A percentile compares a stretch with the other conserved stretches of the same genome.
Evolutionary conservation across 352 stramenopile species (phyloP).

Genomic region (Saprolegnia parasitica): DNA sequence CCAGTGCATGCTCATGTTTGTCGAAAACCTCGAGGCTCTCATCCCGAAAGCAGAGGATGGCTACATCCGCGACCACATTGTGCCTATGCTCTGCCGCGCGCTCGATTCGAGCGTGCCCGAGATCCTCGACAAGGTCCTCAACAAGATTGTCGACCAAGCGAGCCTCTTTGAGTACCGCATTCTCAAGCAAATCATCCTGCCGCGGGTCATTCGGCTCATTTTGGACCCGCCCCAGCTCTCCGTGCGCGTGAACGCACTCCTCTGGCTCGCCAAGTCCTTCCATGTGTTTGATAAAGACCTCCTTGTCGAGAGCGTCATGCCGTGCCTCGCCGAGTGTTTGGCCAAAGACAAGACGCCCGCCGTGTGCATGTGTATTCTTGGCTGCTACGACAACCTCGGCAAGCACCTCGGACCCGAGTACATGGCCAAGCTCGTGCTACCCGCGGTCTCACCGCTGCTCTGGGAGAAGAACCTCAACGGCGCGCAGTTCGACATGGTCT

Average conservation of each 20-base stretch:
- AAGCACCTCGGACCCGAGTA: slow-evolving; percentile 83
- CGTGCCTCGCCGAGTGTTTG: slow-evolving; percentile 65
- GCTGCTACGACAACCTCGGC: slow-evolving; percentile 84
- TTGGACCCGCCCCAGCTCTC: slow-evolving; percentile 72
- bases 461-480: slow-evolving; percentile 79
- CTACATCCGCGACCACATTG: slow-evolving; percentile 87
- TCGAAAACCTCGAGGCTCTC: slow-evolving; percentile 74
- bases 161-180: slow-evolving; percentile 87
- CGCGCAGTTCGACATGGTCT: slow-evolving; percentile 80
- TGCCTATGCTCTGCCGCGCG: slow-evolving; percentile 79
- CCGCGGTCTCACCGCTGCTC: slow-evolving; percentile 67
- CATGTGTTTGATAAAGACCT: slow-evolving; percentile 87
- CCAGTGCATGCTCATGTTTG: slow-evolving; percentile 89
- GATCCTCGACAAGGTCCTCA: slow-evolving; percentile 82
- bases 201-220: slow-evolving; percentile 84
- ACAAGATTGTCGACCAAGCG: slow-evolving; percentile 84
- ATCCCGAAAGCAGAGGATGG: slow-evolving; percentile 79
- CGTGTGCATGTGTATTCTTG: slow-evolving; percentile 83
- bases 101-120: slow-evolving; percentile 79
- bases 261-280: slow-evolving; percentile 85
- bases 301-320: slow-evolving; percentile 76
- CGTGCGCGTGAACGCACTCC: slow-evolving; percentile 77
- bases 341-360: slow-evolving; percentile 77
- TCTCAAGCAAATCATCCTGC: slow-evolving; percentile 81
- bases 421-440: slow-evolving; percentile 76